Percentiles rank a stretch among this genome's conserved stretches.
Evolutionary conservation across 345 rosid species (phyloP).

Genomic region (Firmiana major): DNA sequence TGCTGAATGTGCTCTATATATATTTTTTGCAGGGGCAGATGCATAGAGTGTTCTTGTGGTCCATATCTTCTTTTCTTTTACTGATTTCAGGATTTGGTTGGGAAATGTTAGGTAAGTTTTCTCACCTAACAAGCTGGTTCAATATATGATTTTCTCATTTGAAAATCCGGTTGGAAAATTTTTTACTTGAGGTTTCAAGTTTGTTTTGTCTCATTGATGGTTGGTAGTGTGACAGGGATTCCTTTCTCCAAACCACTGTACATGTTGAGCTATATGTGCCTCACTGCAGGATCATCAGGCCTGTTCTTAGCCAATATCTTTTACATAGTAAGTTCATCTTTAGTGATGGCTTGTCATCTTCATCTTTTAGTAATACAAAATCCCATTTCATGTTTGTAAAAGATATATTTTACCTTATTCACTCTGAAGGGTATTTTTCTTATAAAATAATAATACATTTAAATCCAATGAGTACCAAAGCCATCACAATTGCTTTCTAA

Average conservation of each 20-base stretch:
- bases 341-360: background rate
- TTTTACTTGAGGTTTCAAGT: background rate
- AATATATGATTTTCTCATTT: background rate
- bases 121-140: background rate
- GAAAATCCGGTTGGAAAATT: background rate
- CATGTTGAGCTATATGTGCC: slow-evolving; percentile 49
- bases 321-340: slow-evolving; percentile 37
- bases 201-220: background rate
- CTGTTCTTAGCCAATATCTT: slow-evolving; percentile 39
- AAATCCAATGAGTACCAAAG: background rate
- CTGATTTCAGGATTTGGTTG: slow-evolving; percentile 40
- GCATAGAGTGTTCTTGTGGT: slow-evolving; percentile 41
- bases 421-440: background rate
- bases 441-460: background rate
- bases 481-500: background rate
- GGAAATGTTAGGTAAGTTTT: slow-evolving; percentile 37
- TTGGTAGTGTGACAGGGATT: slow-evolving; percentile 35
- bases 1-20: slow-evolving; percentile 2
- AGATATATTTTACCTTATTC: background rate
- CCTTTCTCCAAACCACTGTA: slow-evolving; percentile 54
- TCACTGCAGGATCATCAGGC: slow-evolving; percentile 57
- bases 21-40: slow-evolving; percentile 34
- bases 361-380: background rate
- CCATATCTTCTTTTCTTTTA: slow-evolving; percentile 31
- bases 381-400: background rate